Evolutionary conservation across 148 eudicot species (phyloP).

Genomic region (Amaranthus cruentus): DNA sequence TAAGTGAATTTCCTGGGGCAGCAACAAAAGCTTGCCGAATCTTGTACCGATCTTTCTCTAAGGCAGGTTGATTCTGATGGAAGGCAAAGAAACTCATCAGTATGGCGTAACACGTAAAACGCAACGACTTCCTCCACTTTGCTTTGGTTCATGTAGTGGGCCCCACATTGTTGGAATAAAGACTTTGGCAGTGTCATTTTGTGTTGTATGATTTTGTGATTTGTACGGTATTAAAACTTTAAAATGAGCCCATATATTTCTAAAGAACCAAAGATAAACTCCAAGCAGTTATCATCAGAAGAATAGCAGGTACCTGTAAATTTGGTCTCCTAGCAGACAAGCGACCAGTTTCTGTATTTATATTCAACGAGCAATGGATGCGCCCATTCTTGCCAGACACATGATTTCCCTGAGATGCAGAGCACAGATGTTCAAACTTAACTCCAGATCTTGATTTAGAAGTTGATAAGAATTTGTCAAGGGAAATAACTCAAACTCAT

Average conservation of each 20-base stretch:
- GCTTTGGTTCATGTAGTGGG: no score
- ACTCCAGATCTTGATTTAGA: constrained; percentile 4
- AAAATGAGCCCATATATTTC: neutral
- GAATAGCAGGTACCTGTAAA: constrained; percentile 57
- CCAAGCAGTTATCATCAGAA: neutral
- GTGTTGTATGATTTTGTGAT: neutral
- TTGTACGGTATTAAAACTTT: neutral
- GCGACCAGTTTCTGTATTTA: constrained; percentile 97
- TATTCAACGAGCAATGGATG: constrained; percentile 92
- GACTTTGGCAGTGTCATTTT: no score
- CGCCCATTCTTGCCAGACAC: constrained; percentile 83
- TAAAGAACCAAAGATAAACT: neutral
- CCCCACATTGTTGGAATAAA: no score
- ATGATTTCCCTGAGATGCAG: constrained; percentile 62
- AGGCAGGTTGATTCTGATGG: constrained; percentile 92
- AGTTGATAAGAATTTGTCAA: no score
- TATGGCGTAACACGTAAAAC: constrained; percentile 2
- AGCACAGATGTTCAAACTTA: constrained; percentile 11
- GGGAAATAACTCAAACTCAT: no score
- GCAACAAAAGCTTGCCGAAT: constrained; percentile 96
- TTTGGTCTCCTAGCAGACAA: constrained; percentile 97
- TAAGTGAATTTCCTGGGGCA: constrained; percentile 79
- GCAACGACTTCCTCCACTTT: no score
- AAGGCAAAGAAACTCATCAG: constrained; percentile 15
- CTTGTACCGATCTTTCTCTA: constrained; percentile 96